Evolutionary conservation across 2,329 filamentous ascomycete species (phyloP).

Genomic region (Tricladium varicosporioides): DNA sequence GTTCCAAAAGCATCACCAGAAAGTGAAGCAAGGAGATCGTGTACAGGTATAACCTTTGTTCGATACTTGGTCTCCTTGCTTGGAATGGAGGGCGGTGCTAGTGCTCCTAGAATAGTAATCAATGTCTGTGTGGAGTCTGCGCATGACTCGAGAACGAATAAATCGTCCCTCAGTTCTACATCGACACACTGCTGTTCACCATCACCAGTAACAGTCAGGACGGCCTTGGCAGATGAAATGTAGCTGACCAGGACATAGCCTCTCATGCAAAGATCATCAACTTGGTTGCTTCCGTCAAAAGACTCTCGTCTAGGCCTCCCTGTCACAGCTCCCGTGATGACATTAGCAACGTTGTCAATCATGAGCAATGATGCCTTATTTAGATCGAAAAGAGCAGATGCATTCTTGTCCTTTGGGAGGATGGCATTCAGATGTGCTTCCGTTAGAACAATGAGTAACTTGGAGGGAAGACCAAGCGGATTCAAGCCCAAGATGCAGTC

Average conservation of each 20-base stretch:
- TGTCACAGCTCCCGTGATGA: conserved; percentile 24
- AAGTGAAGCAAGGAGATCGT: conserved; percentile 88
- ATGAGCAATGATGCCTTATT: conserved; percentile 81
- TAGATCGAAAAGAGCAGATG: conserved; percentile 64
- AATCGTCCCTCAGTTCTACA: conserved; percentile 78
- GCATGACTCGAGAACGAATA: conserved; percentile 90
- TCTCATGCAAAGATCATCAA: conserved; percentile 55
- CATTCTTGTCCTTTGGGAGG: conserved; percentile 63
- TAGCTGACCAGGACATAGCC: conserved; percentile 87
- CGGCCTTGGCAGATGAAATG: conserved; percentile 75
- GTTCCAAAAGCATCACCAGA: conserved; percentile 77
- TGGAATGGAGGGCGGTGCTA: conserved; percentile 80
- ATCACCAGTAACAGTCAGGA: conserved; percentile 56
- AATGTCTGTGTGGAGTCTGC: conserved; percentile 96
- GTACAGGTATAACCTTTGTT: conserved; percentile 79
- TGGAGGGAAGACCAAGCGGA: conserved; percentile 71
- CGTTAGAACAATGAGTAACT: conserved; percentile 74
- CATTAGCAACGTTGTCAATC: conserved; percentile 67
- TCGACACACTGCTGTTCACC: conserved; percentile 68
- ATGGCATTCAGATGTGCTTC: conserved; percentile 71
- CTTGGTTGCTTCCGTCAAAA: conserved; percentile 42
- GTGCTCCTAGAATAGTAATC: conserved; percentile 71
- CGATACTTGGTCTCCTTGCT: conserved; percentile 82
- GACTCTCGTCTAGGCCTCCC: conserved; percentile 25
- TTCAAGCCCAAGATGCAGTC: conserved; percentile 85